Evolutionary conservation across 257 asterid genomes (phyloP), one percentile per base, ranked within the genome.

Genomic region (Ilex aquifolium): DNA sequence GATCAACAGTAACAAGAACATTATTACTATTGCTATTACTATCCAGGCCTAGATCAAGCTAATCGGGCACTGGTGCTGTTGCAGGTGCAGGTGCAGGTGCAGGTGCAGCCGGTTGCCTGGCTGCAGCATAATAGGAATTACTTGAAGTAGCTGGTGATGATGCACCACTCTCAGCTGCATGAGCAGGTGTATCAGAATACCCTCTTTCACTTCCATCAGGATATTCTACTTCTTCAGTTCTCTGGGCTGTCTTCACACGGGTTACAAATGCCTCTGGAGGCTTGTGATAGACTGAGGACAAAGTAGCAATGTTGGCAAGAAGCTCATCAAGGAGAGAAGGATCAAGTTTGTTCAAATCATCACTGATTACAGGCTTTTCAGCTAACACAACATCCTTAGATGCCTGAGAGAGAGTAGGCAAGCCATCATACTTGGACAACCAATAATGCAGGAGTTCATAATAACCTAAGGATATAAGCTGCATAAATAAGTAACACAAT

Each of bases 371-470:
- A 11, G 99, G 99, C 81, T 93, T 93, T 78, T 93, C 99, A 60
- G 97, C 97, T 74, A 93, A 75, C 67, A 93, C 99, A 57, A 93
- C 95, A 85, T 93, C 97, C 81, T 93, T 93, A 50, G 99, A 97
- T 61, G 99, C 99, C 99, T 93, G 95, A 70, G 73, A 69, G 64
- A 65, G 4, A 59, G 42, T 62, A 44, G 69, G 48, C 7, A 63
- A 57, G 60, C 58, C 48, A 57, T 64, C 58, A 64, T 36, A 30
- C 57, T 42, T 42, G 31, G 31, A 58, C 55, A 62, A 27, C 46
- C 39, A 52, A 8, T 36, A 4, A 36, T 36, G 7, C 42, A 36
- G 42, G 42, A 36, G 42, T 36, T 2, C 5, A 36, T 36, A 36
- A 4, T 36, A 8, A 4, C 8, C 8, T 36, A 36, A 36, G 42